These are phyloP conservation scores for Stromatinia cepivora DNA, from an alignment of 2,329 filamentous ascomycete species.

Conservation along the genomic window DNA sequence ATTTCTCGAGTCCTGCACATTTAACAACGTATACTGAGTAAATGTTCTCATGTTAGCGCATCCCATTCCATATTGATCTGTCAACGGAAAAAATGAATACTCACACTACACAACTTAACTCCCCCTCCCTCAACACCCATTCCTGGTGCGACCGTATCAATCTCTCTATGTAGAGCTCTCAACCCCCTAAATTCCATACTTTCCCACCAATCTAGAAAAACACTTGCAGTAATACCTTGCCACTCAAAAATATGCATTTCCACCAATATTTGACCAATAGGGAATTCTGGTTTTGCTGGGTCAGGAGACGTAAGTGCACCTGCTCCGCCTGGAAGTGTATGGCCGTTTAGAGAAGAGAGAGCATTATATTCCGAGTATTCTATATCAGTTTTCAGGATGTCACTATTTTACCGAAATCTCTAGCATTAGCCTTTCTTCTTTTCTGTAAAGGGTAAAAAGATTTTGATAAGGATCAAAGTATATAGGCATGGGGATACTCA, in stretches of 20 bases:
- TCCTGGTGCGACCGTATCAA: constrained; percentile 35
- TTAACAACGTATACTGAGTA: constrained; percentile 9
- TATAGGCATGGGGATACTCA: constrained; percentile 10
- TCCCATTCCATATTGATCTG: no score
- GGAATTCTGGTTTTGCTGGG: constrained; percentile 30
- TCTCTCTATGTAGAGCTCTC: constrained; percentile 36
- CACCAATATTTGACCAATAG: constrained; percentile 36
- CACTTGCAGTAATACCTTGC: constrained; percentile 28
- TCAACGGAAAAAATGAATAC: constrained; percentile 4
- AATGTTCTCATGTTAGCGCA: not conserved
- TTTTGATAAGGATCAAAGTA: not conserved
- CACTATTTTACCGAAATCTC: constrained; percentile 31
- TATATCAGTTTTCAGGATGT: constrained; percentile 46
- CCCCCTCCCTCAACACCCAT: constrained; percentile 29
- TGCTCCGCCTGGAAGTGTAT: constrained; percentile 15
- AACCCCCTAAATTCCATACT: constrained; percentile 37
- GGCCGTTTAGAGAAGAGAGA: constrained; percentile 34
- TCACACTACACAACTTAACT: constrained; percentile 32
- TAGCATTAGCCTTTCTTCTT: not conserved
- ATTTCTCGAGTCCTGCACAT: constrained; percentile 9
- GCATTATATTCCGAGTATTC: constrained; percentile 44
- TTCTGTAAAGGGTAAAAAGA: not conserved
- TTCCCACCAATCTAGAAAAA: constrained; percentile 40
- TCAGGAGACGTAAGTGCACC: constrained; percentile 11
- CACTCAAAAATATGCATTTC: constrained; percentile 34